Evolutionary conservation across 495 filamentous ascomycete genomes (phyloP).

Genomic region (Aspergillus mulundensis): DNA sequence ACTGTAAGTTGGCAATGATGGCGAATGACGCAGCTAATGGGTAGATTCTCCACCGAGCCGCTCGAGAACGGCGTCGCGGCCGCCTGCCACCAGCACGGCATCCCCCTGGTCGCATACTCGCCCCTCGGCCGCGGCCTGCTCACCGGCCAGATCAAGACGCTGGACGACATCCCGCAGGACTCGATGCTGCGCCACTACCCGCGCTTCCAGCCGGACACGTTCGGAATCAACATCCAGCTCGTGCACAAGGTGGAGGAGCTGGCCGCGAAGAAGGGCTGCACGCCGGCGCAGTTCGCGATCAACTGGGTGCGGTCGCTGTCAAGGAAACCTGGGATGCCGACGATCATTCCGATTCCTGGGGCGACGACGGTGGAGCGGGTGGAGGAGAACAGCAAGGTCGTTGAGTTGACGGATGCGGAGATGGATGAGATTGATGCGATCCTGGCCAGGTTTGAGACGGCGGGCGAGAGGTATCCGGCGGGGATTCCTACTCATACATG

Average conservation of each 20-base stretch:
- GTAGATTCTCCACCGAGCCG: conserved; percentile 45
- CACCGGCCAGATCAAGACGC: conserved; percentile 59
- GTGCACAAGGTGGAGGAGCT: conserved; percentile 61
- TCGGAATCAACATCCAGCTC: conserved; percentile 70
- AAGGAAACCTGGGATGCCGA: conserved; percentile 56
- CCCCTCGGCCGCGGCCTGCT: conserved; percentile 51
- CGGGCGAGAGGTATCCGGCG: conserved; percentile 23
- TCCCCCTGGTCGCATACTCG: conserved; percentile 68
- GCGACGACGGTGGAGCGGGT: conserved; percentile 49
- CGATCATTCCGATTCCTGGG: conserved; percentile 83
- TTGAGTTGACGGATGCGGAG: conserved; percentile 37
- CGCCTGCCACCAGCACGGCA: conserved; percentile 64
- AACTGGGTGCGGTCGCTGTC: conserved; percentile 61
- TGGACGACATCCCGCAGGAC: conserved; percentile 56
- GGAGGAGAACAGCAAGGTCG: conserved; percentile 40
- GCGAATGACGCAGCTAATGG: neutral
- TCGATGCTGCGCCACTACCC: conserved; percentile 54
- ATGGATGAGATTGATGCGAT: conserved; percentile 46
- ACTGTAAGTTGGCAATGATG: conserved; percentile 44
- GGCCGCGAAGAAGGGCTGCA: conserved; percentile 65
- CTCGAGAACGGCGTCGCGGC: conserved; percentile 69
- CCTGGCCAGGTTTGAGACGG: conserved; percentile 33
- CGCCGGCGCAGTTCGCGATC: conserved; percentile 72
- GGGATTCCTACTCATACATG: conserved; percentile 26
- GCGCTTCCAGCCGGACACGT: conserved; percentile 65